These are phyloP conservation scores for Tulasnella sp. DNA, from an alignment of 768 basidiomycete genomes.

Conservation along the genomic window DNA sequence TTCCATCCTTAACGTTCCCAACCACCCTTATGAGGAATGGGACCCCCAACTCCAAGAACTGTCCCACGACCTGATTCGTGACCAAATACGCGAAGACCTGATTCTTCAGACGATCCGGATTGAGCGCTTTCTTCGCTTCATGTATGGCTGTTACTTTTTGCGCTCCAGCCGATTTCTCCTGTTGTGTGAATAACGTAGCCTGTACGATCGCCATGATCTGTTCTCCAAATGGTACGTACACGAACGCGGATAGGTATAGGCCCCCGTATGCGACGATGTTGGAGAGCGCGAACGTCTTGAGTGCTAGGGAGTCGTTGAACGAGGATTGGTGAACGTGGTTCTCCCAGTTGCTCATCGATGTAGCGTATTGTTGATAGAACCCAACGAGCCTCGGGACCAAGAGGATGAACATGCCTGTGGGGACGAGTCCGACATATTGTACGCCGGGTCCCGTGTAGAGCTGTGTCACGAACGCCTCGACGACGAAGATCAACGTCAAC, in stretches of 20 bases:
- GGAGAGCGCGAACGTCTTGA: slow-evolving; percentile 84
- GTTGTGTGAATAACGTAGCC: slow-evolving; percentile 12
- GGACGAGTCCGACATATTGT: slow-evolving; percentile 66
- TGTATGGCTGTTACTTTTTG: slow-evolving; percentile 26
- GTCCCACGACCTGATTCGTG: slow-evolving; percentile 75
- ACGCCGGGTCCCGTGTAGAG: slow-evolving; percentile 84
- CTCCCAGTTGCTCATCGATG: slow-evolving; percentile 74
- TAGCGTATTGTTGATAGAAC: slow-evolving; percentile 59
- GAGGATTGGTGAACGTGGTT: slow-evolving; percentile 76
- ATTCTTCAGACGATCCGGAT: slow-evolving; percentile 52
- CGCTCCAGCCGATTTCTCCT: slow-evolving; percentile 18
- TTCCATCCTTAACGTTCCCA: slow-evolving; percentile 39
- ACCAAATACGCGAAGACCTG: slow-evolving; percentile 93
- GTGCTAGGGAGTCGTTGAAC: slow-evolving; percentile 67
- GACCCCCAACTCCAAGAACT: slow-evolving; percentile 67
- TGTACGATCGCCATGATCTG: slow-evolving; percentile 57
- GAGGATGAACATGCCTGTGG: slow-evolving; percentile 72
- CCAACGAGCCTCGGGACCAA: slow-evolving; percentile 72
- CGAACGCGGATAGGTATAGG: slow-evolving; percentile 85
- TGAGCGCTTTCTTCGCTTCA: slow-evolving; percentile 27
- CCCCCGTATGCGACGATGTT: slow-evolving; percentile 86
- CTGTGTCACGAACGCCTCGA: slow-evolving; percentile 84
- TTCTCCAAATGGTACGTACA: slow-evolving; percentile 91
- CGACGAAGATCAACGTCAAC: slow-evolving; percentile 70
- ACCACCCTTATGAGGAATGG: slow-evolving; percentile 65